Evolutionary conservation across 257 asterid genomes (phyloP).

Genomic region (Petunia secreta): DNA sequence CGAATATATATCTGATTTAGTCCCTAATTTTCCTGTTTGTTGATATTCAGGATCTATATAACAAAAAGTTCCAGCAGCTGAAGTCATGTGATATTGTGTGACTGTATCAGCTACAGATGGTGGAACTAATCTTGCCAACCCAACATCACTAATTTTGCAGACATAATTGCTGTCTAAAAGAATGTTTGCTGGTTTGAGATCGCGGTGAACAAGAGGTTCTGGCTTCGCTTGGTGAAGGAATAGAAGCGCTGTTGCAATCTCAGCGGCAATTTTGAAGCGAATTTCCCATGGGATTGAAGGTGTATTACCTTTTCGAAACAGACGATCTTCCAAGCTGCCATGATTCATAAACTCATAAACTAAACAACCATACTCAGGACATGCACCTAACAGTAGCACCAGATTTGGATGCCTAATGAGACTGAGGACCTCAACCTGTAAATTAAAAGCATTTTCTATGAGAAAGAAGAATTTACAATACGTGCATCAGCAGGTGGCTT

Average conservation of each 20-base stretch:
- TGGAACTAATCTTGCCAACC: slow-evolving; percentile 77
- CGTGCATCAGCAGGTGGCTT: neutral
- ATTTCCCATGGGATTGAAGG: slow-evolving; percentile 75
- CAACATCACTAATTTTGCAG: slow-evolving; percentile 86
- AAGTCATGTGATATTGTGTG: slow-evolving; percentile 80
- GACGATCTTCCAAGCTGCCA: slow-evolving; percentile 80
- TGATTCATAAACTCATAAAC: slow-evolving; percentile 82
- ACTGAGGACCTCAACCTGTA: slow-evolving; percentile 72
- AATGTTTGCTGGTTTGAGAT: slow-evolving; percentile 82
- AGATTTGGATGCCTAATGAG: slow-evolving; percentile 81
- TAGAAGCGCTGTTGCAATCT: slow-evolving; percentile 70
- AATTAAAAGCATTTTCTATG: neutral
- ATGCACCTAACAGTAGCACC: slow-evolving; percentile 83
- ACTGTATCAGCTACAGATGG: slow-evolving; percentile 62
- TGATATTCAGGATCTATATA: slow-evolving; percentile 87
- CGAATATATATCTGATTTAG: slow-evolving; percentile 74
- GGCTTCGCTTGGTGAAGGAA: slow-evolving; percentile 89
- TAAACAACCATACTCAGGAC: slow-evolving; percentile 82
- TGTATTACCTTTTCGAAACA: slow-evolving; percentile 68
- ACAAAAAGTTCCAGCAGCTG: slow-evolving; percentile 85
- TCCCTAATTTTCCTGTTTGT: slow-evolving; percentile 74
- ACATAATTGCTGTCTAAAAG: slow-evolving; percentile 62
- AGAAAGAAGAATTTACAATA: neutral
- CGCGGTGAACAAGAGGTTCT: slow-evolving; percentile 82
- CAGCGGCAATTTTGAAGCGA: slow-evolving; percentile 73